These are phyloP conservation scores for Dalechampia spathulata DNA, from an alignment of 441 rosid genomes.

Conservation along the genomic window DNA sequence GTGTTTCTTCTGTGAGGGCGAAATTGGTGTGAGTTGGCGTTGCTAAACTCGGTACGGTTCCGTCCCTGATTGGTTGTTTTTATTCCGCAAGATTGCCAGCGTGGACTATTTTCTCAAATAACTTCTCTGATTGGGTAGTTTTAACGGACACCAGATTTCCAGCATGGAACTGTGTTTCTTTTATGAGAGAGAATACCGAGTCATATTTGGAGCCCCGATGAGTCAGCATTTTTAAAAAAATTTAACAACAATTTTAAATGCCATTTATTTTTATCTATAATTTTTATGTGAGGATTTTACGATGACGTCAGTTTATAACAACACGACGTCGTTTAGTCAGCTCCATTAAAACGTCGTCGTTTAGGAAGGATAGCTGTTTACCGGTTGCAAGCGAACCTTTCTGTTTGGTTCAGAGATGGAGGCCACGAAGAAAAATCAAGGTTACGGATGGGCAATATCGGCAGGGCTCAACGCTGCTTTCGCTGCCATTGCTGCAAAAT, in stretches of 20 bases:
- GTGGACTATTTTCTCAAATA: background rate
- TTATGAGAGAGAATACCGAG: background rate
- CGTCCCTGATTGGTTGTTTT: background rate
- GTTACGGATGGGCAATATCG: conserved; percentile 63
- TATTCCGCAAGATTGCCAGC: background rate
- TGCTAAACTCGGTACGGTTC: background rate
- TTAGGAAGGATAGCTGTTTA: fast-evolving
- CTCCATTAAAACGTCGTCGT: background rate
- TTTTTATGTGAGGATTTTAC: too few relatives aligned
- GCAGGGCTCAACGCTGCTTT: conserved; percentile 77
- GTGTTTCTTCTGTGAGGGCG: conserved; percentile 9
- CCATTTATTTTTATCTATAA: too few relatives aligned
- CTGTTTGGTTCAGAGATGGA: conserved; percentile 17
- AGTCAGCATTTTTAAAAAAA: too few relatives aligned
- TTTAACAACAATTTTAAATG: too few relatives aligned
- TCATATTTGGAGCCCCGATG: background rate
- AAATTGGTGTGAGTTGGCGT: background rate
- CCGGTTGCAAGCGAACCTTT: too few relatives aligned
- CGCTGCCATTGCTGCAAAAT: conserved; percentile 72
- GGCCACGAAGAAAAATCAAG: conserved; percentile 23
- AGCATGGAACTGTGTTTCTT: conserved; percentile 2
- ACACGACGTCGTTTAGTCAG: too few relatives aligned
- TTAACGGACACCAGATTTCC: background rate
- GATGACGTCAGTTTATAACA: too few relatives aligned
- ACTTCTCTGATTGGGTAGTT: background rate